Evolutionary conservation across 805 yeast genomes (phyloP).

Genomic region (Ascoidea asiatica): DNA sequence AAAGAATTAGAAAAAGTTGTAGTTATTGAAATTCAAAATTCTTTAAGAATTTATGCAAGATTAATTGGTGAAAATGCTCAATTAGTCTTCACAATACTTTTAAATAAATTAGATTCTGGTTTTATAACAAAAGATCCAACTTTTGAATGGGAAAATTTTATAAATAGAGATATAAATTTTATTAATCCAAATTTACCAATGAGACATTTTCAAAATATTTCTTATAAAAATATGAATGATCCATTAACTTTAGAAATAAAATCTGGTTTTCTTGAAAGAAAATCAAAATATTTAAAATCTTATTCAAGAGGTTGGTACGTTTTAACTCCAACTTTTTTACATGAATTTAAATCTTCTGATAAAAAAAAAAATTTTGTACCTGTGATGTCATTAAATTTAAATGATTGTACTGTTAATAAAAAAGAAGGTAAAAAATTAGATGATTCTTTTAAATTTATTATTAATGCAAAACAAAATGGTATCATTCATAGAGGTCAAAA

Average conservation of each 20-base stretch:
- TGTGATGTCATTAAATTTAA: conserved; percentile 67
- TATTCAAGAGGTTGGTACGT: conserved; percentile 87
- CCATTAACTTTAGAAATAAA: conserved; percentile 56
- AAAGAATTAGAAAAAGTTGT: conserved; percentile 82
- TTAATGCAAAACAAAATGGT: conserved; percentile 65
- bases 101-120: conserved; percentile 54
- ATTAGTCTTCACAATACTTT: conserved; percentile 49
- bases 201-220: conserved; percentile 47
- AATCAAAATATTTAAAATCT: conserved; percentile 85
- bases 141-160: conserved; percentile 82
- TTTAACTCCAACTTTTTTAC: conserved; percentile 74
- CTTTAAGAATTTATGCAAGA: conserved; percentile 59
- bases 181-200: conserved; percentile 48
- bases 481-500: conserved; percentile 72
- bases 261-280: conserved; percentile 73
- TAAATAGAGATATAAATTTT: conserved; percentile 58
- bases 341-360: conserved; percentile 79
- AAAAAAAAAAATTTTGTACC: conserved; percentile 73
- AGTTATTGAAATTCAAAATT: conserved; percentile 73
- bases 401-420: conserved; percentile 67
- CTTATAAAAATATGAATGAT: conserved; percentile 56
- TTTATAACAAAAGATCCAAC: conserved; percentile 66
- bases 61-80: conserved; percentile 63
- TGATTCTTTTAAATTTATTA: conserved; percentile 59
- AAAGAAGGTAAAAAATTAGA: conserved; percentile 45